Base-by-base conservation (phyloP, 1,284 basidiomycete species). In the Neotropicomus parvogracilis region DNA sequence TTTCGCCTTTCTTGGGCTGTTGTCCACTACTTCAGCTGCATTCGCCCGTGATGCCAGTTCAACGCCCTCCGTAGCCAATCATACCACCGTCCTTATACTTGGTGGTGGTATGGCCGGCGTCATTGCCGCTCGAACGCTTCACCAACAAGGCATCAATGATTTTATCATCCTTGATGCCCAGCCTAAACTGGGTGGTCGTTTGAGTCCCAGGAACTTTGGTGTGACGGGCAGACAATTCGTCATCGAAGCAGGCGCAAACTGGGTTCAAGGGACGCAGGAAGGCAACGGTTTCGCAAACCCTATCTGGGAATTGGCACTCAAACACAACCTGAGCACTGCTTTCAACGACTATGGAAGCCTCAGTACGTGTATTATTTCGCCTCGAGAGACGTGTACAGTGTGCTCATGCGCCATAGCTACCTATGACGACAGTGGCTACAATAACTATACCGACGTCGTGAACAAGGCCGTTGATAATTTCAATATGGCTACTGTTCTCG, bases 91-190 rank as follows among this genome's bases (percentile, higher is more conserved):
- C 6, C 69, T 79, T 48, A 75, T 79, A 45, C 70, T 79, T 14
- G 84, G 84, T 0, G 84, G 80, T 31, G 84, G 84, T 6, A 75
- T 86, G 27, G 65, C 84, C 4, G 84, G 84, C 10, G 70, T 85
- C 40, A 79, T 79, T 24, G 79, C 81, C 14, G 83, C 84, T 1
- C 77, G 78, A 12, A 77, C 80, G 0, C 70, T 87, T 6, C 71
- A 80, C 48, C 63, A 72, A 32, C 66, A 75, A 27, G 80, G 80
- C 17, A 69, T 84, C 52, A 56, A 75, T 35, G 71, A 83, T 59
- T 83, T 83, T 61, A 56, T 81, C 35, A 72, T 87, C 45, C 56
- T 87, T 19, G 85, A 87, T 53, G 83, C 74, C 2, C 72, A 78
- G 27, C 53, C 64, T 37, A 75, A 81, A 59, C 71, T 86, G 3